A percentile compares a stretch with the other conserved stretches of the same genome.
phyloP scores from a whole-genome alignment of 768 basidiomycete genomes.

The Strobilomyces dryophilus region DNA sequence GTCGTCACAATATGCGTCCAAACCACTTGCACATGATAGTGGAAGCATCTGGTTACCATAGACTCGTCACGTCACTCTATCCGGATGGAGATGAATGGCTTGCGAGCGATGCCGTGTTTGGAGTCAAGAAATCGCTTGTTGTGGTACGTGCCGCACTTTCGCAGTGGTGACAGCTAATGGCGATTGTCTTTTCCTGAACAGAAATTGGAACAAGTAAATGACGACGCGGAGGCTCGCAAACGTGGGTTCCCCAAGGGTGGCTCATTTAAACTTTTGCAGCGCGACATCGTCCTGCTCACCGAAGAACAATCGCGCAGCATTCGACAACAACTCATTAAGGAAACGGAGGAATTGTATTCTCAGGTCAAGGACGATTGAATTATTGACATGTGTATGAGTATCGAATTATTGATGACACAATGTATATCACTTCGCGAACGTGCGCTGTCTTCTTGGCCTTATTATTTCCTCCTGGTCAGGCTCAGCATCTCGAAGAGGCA shows the following conservation, averaged over 20 bases:
- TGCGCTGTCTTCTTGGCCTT: too few species aligned
- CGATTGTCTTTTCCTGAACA: slow-evolving; percentile 25
- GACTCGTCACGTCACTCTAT: slow-evolving; percentile 70
- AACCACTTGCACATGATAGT: slow-evolving; percentile 77
- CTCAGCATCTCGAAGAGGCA: too few species aligned
- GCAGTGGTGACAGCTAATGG: not conserved
- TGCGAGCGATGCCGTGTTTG: slow-evolving; percentile 73
- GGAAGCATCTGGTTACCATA: slow-evolving; percentile 67
- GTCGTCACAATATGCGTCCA: slow-evolving; percentile 74
- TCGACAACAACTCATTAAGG: slow-evolving; percentile 16
- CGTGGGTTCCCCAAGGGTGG: slow-evolving; percentile 44
- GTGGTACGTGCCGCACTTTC: slow-evolving; percentile 47
- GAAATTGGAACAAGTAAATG: slow-evolving; percentile 51
- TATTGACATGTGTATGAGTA: not conserved
- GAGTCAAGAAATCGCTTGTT: slow-evolving; percentile 74
- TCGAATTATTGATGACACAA: not conserved
- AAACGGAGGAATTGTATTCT: slow-evolving; percentile 6
- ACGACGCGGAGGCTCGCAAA: slow-evolving; percentile 47
- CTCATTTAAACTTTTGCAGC: slow-evolving; percentile 45
- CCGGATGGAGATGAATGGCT: slow-evolving; percentile 66
- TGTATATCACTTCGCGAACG: too few species aligned
- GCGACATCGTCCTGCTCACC: slow-evolving; percentile 44
- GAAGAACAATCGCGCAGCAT: slow-evolving; percentile 37
- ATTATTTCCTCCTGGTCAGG: too few species aligned
- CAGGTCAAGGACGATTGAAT: slow-evolving; percentile 1